Conservation (phyloP, 768 basidiomycete species). For the Tulasnella sp. region DNA sequence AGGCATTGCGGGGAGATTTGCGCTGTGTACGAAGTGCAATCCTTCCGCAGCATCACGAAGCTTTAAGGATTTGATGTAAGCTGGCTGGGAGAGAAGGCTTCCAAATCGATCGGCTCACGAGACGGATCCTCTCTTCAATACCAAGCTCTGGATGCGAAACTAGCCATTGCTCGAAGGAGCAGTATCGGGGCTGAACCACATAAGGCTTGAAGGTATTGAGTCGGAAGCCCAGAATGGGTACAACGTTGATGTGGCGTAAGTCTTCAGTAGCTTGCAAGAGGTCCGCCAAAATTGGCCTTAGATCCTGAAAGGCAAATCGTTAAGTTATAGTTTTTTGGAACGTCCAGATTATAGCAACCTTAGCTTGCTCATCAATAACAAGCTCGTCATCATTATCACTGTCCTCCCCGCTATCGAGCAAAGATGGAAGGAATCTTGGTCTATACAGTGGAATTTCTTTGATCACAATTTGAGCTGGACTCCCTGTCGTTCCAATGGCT, state of each 20-base stretch:
- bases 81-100: neutral
- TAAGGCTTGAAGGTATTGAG: neutral
- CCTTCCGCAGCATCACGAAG: neutral
- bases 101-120: neutral
- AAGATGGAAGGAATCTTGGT: neutral
- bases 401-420: neutral
- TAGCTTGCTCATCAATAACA: neutral
- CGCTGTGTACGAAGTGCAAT: neutral
- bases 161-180: neutral
- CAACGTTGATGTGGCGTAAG: neutral
- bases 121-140: neutral
- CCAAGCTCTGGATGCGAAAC: neutral
- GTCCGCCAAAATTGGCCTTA: neutral
- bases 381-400: neutral
- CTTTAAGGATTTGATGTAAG: neutral
- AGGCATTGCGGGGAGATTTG: neutral
- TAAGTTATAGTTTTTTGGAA: neutral
- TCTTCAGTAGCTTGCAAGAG: neutral
- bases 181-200: neutral
- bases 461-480: neutral
- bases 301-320: neutral
- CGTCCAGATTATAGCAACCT: neutral
- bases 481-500: neutral
- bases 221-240: neutral
- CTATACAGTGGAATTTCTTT: neutral